These are phyloP conservation scores for Starmerella potacharoeniae DNA, from an alignment of 805 yeast genomes.

Conservation along the genomic window DNA sequence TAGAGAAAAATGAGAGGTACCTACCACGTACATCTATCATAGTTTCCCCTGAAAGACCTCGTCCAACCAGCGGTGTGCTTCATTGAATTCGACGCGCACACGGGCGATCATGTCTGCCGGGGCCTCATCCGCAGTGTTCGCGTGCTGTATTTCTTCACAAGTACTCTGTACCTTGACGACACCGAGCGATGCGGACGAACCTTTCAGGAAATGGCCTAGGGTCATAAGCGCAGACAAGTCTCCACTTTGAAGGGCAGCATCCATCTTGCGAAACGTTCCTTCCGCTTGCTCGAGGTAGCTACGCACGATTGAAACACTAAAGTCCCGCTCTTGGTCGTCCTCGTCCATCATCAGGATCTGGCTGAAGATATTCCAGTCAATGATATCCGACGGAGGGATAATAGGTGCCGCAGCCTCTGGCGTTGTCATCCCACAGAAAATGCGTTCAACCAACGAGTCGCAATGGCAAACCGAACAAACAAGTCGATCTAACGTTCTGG, in stretches of 20 bases:
- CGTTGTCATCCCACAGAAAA: background rate
- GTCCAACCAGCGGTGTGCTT: conserved; percentile 25
- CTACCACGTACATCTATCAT: background rate
- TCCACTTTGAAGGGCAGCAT: conserved; percentile 34
- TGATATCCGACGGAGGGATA: conserved; percentile 39
- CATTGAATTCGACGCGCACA: conserved; percentile 30
- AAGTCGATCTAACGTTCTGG: background rate
- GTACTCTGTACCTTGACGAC: conserved; percentile 67
- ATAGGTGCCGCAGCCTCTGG: background rate
- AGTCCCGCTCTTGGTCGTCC: conserved; percentile 70
- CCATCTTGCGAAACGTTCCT: conserved; percentile 65
- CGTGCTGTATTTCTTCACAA: conserved; percentile 88
- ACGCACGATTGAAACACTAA: conserved; percentile 62
- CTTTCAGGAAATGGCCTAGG: conserved; percentile 87
- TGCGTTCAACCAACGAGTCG: background rate
- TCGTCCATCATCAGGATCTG: conserved; percentile 93
- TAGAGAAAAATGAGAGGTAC: background rate
- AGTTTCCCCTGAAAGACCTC: conserved; percentile 22
- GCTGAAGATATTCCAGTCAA: conserved; percentile 79
- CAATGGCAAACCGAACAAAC: background rate
- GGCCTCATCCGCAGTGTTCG: conserved; percentile 45
- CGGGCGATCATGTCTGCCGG: conserved; percentile 23
- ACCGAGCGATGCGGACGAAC: conserved; percentile 91
- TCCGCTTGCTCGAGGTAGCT: conserved; percentile 85
- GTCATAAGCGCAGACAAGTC: conserved; percentile 51